A percentile compares a stretch with the other conserved stretches of the same genome.
Conservation (phyloP, 345 rosid species). For the Aurinia saxatilis region DNA sequence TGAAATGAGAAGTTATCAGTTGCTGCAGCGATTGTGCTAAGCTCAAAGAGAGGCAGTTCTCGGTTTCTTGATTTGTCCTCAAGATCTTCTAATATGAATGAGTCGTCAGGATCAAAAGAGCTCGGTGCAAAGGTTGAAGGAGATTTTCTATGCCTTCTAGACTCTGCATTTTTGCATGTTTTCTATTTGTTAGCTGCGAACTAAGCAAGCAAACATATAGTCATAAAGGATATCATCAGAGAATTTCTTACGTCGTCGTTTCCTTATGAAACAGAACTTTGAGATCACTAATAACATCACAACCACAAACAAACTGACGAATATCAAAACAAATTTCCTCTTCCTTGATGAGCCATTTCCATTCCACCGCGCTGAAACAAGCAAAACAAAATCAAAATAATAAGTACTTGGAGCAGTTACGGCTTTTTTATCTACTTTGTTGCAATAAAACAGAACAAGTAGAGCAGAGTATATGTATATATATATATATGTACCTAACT, state of each 20-base stretch:
- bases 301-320: constrained; percentile 10
- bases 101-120: constrained; percentile 26
- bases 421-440: neutral
- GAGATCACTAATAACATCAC: constrained; percentile 9
- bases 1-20: constrained; percentile 42
- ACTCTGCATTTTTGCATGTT: constrained; percentile 18
- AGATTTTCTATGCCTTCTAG: constrained; percentile 7
- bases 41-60: constrained; percentile 46
- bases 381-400: neutral
- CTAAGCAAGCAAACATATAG: neutral
- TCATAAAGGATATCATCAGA: neutral
- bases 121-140: constrained; percentile 1
- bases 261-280: constrained; percentile 22
- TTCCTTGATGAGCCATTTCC: constrained; percentile 21
- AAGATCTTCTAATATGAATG: constrained; percentile 23
- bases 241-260: constrained; percentile 27
- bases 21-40: constrained; percentile 38
- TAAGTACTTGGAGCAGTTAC: neutral
- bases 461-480: neutral
- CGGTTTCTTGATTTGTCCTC: constrained; percentile 27
- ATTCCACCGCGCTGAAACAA: constrained; percentile 26
- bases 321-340: constrained; percentile 18
- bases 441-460: neutral
- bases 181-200: neutral
- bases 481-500: constrained; percentile 56